These are phyloP conservation scores for Alternaria sp. DNA, from an alignment of 2,329 filamentous ascomycete genomes.

Conservation along the genomic window DNA sequence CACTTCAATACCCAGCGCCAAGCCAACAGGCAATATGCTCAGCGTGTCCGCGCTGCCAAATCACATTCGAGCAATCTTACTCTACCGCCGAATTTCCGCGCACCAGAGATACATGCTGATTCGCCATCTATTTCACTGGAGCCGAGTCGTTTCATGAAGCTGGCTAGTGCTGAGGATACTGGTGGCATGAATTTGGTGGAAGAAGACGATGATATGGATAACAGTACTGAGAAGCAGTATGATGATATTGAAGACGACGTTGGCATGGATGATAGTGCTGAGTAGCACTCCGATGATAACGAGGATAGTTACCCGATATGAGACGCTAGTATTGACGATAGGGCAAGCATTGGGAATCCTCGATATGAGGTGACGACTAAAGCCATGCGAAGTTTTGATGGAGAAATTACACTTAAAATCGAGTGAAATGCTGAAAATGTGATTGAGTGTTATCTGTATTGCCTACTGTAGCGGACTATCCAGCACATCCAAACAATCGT, in stretches of 20 bases:
- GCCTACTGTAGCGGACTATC: background rate
- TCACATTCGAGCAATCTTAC: conserved; percentile 6
- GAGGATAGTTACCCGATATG: no score
- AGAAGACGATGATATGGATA: background rate
- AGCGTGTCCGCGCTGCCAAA: background rate
- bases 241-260: background rate
- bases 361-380: no score
- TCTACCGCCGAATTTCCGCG: conserved; percentile 5
- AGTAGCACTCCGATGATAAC: background rate
- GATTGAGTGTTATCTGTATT: background rate
- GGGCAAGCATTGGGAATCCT: background rate
- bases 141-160: no score
- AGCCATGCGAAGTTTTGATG: background rate
- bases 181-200: background rate
- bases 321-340: no score
- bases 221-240: no score
- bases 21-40: background rate
- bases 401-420: background rate
- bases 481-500: background rate
- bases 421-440: background rate
- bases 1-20: background rate
- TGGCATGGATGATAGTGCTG: background rate
- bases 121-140: background rate
- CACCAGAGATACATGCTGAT: background rate
- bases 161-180: background rate